Evolutionary conservation across 768 basidiomycete genomes (phyloP), one percentile per base, ranked within the genome.

Genomic region (Suillus plorans): DNA sequence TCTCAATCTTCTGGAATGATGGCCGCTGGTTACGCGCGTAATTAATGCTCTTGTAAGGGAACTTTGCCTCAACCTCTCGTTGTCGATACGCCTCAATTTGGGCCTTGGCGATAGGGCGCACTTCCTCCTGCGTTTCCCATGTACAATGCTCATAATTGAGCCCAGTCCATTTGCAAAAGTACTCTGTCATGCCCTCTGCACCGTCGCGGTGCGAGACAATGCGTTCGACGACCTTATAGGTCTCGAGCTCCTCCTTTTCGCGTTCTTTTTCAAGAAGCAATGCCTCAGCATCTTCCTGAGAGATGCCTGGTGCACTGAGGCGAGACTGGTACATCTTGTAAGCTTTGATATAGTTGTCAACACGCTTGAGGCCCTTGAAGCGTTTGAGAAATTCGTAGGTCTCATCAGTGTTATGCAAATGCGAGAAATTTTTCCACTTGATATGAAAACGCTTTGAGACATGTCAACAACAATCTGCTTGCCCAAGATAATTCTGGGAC

Each of bases 341-440:
- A 41, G 86, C 85, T 74, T 96, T 97, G 85, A 99, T 97, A 78
- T 99, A 99, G 78, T 99, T 99, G 80, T 99, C 97, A 67, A 99
- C 94, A 60, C 95, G 92, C 77, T 99, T 99, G 69, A 97, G 83
- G 34, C 97, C 97, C 74, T 89, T 92, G 85, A 91, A 99, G 31
- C 91, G 87, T 77, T 97, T 98, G 65, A 99, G 81, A 77, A 97
- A 98, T 73, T 95, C 90, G 81, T 98, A 97, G 18, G 90, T 90
- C 78, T 99, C 97, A 74, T 99, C 97, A n/a, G 97, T 99, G 73
- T 99, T 98, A 81, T 99, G 97, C 18, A 99, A 84, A 75, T 99
- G 97, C 12, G 95, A 97, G 77, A 95, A 99, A 70, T 88, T 89
- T 78, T 99, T 98, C 97, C 97, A 99, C 78, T 99, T 99, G 82